Evolutionary conservation across 164 flowering plant genomes (phyloP), one percentile per base, ranked within the genome.

Genomic region (Berberis thunbergii): DNA sequence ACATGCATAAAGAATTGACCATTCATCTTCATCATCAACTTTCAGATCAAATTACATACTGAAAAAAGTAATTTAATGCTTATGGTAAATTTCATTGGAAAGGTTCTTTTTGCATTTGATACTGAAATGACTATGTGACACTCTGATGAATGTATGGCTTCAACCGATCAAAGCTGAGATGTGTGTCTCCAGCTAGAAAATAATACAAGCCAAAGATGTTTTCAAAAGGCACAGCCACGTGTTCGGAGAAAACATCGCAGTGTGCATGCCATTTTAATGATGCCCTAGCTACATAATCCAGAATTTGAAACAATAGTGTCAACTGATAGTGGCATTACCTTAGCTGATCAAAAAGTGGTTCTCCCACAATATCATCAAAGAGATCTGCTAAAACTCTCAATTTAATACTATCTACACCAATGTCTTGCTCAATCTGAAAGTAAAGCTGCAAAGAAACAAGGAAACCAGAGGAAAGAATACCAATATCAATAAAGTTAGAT

Each of bases 381-480:
- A 95, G 90, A 77, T 91, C 96, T 4, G 76, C 66, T 59, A 87
- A 60, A 11, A 90, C 97, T 77, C 84, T 87, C 74, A 83, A 65
- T 75, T 70, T 86, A 56, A 68, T 76, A 38, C 80, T 67, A 39
- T 80, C 79, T 13, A 53, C 57, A 54, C 80, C 87, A 57, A 49
- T 57, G 65, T 91, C 99, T 59, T 77, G 93, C 73, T 85, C 99
- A 74, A 95, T 85, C 82, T 95, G 99, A 72, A 77, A 95, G 72
- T 95, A 95, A 50, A 95, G 85, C 99, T 94, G 90, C 85, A 81
- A 69, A 3, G 40, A 4, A 60, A 71, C 50, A 41, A 10, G 52
- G 45, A 49, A 50, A 62, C n/a, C 61, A 54, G 9, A 50, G n/a
- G 39, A 43, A 50, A 57, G 7, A 53, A 26, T 26, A 26, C 26